Evolutionary conservation across 345 rosid species (phyloP), one percentile per base, ranked within the genome.

Genomic region (Diplotaxis tenuifolia): DNA sequence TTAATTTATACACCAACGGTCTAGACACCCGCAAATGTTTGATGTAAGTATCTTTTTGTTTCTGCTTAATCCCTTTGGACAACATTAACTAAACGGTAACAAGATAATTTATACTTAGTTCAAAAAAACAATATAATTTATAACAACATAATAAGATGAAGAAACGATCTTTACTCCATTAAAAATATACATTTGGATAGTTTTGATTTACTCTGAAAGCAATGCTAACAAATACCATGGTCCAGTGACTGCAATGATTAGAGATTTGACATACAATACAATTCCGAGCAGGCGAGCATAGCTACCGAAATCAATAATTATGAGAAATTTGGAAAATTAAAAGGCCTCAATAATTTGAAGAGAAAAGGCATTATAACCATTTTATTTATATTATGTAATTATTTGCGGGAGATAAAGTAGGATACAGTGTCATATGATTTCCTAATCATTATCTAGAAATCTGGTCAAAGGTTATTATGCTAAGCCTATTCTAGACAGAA

Each of bases 401-500:
- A 71, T 65, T 19, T 40, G 11, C 16, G 16, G 31, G 55, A 56
- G 80, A 71, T 20, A 52, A 19, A 65, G 76, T 63, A 25, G 69
- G 65, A 60, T 59, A 31, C 62, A 70, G 66, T 77, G 76, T 65
- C 68, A 71, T 50, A 59, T 71, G 65, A 55, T 22, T 55, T 16
- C 18, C 59, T 77, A 77, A 71, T 71, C 76, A 71, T 71, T 36
- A 34, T 20, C 32, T 23, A 65, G 21, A 76, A 77, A 58, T 57
- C 72, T 5, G 71, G 80, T 76, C 80, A 58, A 76, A 76, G n/a
- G 40, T 65, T 45, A 57, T 70, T 38, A 49, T 27, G 69, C 58
- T 54, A 62, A 67, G 62, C 55, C 31, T 34, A 49, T n/a, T 6
- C 47, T 6, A 42, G 15, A 42, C 21, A 45, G 9, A 65, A 53